phyloP scores from a whole-genome alignment of 257 asterid genomes.

The Galeopsis tetrahit region DNA sequence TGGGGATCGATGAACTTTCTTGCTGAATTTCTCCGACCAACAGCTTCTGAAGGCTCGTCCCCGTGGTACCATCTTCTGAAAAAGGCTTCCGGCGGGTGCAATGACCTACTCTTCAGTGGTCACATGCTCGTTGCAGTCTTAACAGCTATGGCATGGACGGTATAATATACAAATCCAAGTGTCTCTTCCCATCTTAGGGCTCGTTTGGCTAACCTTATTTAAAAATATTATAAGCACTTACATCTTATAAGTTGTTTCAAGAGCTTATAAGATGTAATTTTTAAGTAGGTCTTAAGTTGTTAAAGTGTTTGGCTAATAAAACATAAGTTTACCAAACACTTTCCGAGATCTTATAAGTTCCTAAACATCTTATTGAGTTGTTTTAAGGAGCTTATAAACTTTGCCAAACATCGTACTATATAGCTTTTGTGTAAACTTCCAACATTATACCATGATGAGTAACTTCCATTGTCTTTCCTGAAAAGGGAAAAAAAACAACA shows the following conservation, averaged over 20 bases:
- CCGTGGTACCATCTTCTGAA: constrained; percentile 85
- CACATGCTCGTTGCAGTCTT: constrained; percentile 96
- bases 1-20: constrained; percentile 96
- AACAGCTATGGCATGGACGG: constrained; percentile 99
- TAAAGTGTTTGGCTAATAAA: too few species aligned
- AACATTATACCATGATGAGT: not conserved
- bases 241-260: too few species aligned
- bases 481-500: not conserved
- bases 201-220: too few species aligned
- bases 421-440: not conserved
- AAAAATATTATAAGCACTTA: too few species aligned
- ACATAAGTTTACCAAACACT: too few species aligned
- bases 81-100: constrained; percentile 95
- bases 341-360: too few species aligned
- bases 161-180: constrained; percentile 33
- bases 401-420: not conserved
- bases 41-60: constrained; percentile 67
- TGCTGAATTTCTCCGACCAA: constrained; percentile 83
- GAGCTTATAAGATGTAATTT: too few species aligned
- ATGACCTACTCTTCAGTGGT: constrained; percentile 93
- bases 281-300: too few species aligned
- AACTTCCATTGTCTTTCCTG: not conserved
- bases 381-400: too few species aligned
- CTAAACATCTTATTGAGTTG: too few species aligned
- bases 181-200: not conserved